Evolutionary conservation across 306 rosid species (phyloP).

Genomic region (Myrica gale): DNA sequence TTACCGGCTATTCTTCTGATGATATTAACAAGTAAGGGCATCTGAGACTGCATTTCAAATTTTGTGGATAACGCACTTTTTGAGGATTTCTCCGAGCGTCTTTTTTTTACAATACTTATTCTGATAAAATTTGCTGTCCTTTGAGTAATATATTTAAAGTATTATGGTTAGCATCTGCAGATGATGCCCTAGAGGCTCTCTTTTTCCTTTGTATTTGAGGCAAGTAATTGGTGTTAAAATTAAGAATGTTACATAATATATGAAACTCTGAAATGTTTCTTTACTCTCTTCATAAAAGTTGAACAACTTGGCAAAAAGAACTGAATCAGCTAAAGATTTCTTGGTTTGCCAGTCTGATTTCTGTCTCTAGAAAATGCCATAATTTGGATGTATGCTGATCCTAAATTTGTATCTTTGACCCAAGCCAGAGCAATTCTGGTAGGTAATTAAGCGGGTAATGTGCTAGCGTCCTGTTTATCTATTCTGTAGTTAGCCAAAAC

Average conservation of each 20-base stretch:
- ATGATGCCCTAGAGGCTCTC: too few relatives aligned
- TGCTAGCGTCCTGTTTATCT: neutral
- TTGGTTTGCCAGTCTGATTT: neutral
- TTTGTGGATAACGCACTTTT: slow-evolving; percentile 7
- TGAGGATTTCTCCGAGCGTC: slow-evolving; percentile 10
- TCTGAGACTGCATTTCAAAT: slow-evolving; percentile 16
- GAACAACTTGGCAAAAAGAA: neutral
- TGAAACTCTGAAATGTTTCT: too few relatives aligned
- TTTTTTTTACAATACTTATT: neutral
- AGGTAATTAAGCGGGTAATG: slow-evolving; percentile 3
- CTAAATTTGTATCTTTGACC: neutral
- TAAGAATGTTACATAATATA: neutral
- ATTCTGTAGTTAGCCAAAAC: slow-evolving; percentile 6
- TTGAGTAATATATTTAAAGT: neutral
- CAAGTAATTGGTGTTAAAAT: neutral
- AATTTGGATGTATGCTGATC: neutral
- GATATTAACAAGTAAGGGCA: slow-evolving; percentile 93
- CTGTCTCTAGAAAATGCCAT: slow-evolving; percentile 3
- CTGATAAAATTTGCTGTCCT: neutral
- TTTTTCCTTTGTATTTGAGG: neutral
- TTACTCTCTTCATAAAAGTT: neutral
- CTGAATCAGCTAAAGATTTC: neutral
- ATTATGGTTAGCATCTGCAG: neutral
- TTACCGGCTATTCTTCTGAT: slow-evolving; percentile 97
- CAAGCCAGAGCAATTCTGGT: slow-evolving; percentile 10